Evolutionary conservation across 2,329 filamentous ascomycete genomes (phyloP), one percentile per base, ranked within the genome.

Genomic region (Colletotrichum sojae): DNA sequence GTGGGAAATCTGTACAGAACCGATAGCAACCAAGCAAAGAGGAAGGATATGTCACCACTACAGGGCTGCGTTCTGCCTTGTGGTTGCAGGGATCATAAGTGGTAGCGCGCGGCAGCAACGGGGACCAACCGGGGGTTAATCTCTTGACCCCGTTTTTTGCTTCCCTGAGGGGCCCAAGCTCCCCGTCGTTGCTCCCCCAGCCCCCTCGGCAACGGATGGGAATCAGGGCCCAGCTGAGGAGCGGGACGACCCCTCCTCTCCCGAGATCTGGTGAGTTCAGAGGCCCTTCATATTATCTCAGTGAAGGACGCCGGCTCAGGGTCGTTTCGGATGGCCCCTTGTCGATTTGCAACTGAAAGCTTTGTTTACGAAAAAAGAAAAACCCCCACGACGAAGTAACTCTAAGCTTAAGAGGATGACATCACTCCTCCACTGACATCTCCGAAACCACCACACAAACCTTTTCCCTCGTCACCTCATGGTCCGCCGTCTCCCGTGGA

Each of bases 401-500:
- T 48, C 45, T 48, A 48, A 27, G 49, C 20, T 8, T 15, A 13
- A 39, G 16, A 59, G 18, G 18, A 65, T 65, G 63, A 66, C 56
- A 66, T 66, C 56, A 66, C 40, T 15, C 55, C 54, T 13, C 22
- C 22, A 25, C 9, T 36, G 20, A 58, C 39, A 48, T 25, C 18
- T 20, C 22, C 59, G 60, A 56, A 63, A 54, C 48, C 46, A 15
- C 22, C 15, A 36, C 45, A 43, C 20, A 46, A 56, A 51, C 55
- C n/a, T 66, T n/a, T 9, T 2, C 9, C 36, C 16, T 10, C 39
- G 22, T 16, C 25, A 40, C 31, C 58, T 22, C 58, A 64, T 71
- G 59, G 70, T 62, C 52, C 70, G 70, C 49, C 69, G 54, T 16
- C 63, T 71, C 13, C 63, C 70, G 58, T 70, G 59, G 62, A 63